Conservation (phyloP, 2,329 filamentous ascomycete genomes). For the Phoma herbarum region DNA sequence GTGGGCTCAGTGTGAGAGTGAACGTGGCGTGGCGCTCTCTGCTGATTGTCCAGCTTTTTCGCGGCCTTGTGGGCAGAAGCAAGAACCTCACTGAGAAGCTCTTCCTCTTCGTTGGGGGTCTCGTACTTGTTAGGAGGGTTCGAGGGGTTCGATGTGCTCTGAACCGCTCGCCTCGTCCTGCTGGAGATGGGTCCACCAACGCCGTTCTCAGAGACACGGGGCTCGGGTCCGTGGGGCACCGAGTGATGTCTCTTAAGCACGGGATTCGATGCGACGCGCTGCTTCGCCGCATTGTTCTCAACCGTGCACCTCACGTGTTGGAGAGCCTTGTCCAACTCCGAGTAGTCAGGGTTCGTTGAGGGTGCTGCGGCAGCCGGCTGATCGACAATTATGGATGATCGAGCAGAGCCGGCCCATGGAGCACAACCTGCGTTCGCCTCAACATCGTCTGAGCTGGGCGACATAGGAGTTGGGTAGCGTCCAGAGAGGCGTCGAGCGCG, state of each 20-base stretch:
- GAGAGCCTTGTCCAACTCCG: slow-evolving; percentile 68
- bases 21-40: slow-evolving; percentile 56
- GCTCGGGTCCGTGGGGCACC: slow-evolving; percentile 51
- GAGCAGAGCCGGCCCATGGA: slow-evolving; percentile 81
- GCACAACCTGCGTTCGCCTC: slow-evolving; percentile 93
- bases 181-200: slow-evolving; percentile 71
- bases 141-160: slow-evolving; percentile 73
- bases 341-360: slow-evolving; percentile 61
- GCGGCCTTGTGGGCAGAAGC: slow-evolving; percentile 79
- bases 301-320: slow-evolving; percentile 68
- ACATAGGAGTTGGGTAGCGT: slow-evolving; percentile 82
- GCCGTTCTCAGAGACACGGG: slow-evolving; percentile 68
- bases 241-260: slow-evolving; percentile 61
- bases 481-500: slow-evolving; percentile 91
- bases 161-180: slow-evolving; percentile 79
- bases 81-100: slow-evolving; percentile 89
- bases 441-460: slow-evolving; percentile 82
- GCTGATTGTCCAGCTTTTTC: slow-evolving; percentile 69
- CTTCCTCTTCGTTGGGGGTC: slow-evolving; percentile 94
- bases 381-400: slow-evolving; percentile 81
- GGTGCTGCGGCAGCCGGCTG: slow-evolving; percentile 58
- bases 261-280: slow-evolving; percentile 55
- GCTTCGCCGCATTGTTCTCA: slow-evolving; percentile 54
- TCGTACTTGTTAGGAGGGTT: slow-evolving; percentile 88
- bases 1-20: slow-evolving; percentile 70